Conservation (phyloP, 106 monocot species). For the Ottelia alismoides region DNA sequence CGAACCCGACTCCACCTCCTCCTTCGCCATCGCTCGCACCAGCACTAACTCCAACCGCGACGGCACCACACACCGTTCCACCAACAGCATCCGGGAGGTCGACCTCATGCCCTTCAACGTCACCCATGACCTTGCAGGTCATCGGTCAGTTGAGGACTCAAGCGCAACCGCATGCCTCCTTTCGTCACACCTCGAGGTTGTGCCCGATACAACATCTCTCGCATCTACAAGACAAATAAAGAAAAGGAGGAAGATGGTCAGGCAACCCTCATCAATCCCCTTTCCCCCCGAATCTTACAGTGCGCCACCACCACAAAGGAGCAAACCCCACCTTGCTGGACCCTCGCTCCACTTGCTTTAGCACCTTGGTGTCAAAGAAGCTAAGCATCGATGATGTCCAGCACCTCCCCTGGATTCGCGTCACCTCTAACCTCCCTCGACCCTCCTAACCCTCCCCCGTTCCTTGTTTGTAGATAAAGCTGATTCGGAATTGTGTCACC, state of each 20-base stretch:
- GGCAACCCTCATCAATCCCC: conserved; percentile 42
- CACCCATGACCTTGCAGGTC: conserved; percentile 36
- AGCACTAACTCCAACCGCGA: background rate
- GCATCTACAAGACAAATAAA: too few relatives aligned
- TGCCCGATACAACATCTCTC: conserved; percentile 62
- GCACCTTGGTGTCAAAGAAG: conserved; percentile 63
- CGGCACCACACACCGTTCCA: conserved; percentile 25
- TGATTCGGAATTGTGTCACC: too few relatives aligned
- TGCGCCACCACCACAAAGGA: too few relatives aligned
- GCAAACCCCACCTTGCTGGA: too few relatives aligned
- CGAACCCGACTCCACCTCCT: background rate
- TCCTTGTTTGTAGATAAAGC: too few relatives aligned
- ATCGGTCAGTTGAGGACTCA: too few relatives aligned
- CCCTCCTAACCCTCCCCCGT: too few relatives aligned
- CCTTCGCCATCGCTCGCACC: conserved; percentile 1
- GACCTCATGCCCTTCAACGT: conserved; percentile 58
- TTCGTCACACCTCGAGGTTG: conserved; percentile 51
- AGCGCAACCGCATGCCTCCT: conserved; percentile 57
- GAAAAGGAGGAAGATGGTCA: too few relatives aligned
- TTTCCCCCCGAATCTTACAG: conserved; percentile 43
- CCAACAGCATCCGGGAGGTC: conserved; percentile 57
- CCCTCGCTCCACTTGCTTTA: too few relatives aligned
- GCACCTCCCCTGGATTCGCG: too few relatives aligned
- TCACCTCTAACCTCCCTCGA: too few relatives aligned
- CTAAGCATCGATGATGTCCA: too few relatives aligned